Conservation (phyloP, 768 basidiomycete genomes). For the Termitomyces sp. region DNA sequence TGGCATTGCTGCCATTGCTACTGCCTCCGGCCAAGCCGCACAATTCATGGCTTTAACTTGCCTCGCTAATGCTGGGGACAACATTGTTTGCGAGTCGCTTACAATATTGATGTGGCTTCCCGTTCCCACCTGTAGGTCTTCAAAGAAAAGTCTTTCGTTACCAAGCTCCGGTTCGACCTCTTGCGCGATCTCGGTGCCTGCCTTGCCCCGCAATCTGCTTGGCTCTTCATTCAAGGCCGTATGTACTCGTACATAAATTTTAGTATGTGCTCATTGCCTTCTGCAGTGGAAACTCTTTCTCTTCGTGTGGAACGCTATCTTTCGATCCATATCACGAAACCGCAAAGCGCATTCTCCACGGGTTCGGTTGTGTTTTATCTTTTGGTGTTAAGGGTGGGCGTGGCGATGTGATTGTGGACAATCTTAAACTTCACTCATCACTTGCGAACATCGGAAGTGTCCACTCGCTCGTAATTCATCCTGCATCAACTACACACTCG, state of each 20-base stretch:
- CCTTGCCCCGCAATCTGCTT: conserved; percentile 55
- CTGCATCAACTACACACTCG: conserved; percentile 56
- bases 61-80: conserved; percentile 54
- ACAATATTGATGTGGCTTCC: too few species aligned
- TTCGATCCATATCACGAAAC: conserved; percentile 44
- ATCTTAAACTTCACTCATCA: conserved; percentile 32
- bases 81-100: conserved; percentile 64
- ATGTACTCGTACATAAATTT: background rate
- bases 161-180: conserved; percentile 41
- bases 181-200: conserved; percentile 53
- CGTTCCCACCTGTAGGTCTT: conserved; percentile 6
- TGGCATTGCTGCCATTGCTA: conserved; percentile 56
- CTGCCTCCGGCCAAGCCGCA: conserved; percentile 59
- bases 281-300: conserved; percentile 52
- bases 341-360: conserved; percentile 42
- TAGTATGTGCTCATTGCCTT: conserved; percentile 28
- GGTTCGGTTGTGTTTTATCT: conserved; percentile 57
- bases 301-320: conserved; percentile 56
- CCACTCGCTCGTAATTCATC: conserved; percentile 49
- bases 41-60: conserved; percentile 57
- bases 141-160: conserved; percentile 16
- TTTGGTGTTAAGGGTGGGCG: conserved; percentile 55
- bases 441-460: conserved; percentile 29
- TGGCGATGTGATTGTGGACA: conserved; percentile 30
- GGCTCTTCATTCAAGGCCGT: conserved; percentile 52